phyloP scores from a whole-genome alignment of 1,284 basidiomycete species.

The Earliella scabrosa region DNA sequence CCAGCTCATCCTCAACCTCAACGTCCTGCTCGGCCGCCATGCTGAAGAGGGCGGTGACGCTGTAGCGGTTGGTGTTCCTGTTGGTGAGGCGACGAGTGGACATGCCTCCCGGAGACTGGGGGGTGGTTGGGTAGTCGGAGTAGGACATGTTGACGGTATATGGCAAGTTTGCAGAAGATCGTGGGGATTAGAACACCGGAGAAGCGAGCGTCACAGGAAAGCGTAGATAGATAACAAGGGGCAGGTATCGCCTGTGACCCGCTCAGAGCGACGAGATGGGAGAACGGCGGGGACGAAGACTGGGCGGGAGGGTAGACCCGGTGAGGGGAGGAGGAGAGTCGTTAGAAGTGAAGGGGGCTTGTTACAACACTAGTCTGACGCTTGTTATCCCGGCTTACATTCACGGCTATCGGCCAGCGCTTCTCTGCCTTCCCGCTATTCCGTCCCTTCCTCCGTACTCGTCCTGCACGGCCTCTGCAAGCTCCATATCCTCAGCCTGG shows the following conservation, averaged over 20 bases:
- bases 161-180: slow-evolving; percentile 11
- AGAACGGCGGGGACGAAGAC: slow-evolving; percentile 9
- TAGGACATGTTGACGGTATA: slow-evolving; percentile 41
- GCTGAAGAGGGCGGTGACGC: slow-evolving; percentile 94
- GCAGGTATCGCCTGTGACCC: slow-evolving; percentile 29
- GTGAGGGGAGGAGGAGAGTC: slow-evolving; percentile 2
- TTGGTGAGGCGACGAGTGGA: slow-evolving; percentile 79
- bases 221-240: slow-evolving; percentile 23
- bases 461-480: too few relatives aligned
- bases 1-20: slow-evolving; percentile 97
- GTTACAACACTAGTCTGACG: neutral
- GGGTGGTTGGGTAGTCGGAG: slow-evolving; percentile 55
- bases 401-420: neutral
- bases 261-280: slow-evolving; percentile 25
- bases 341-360: neutral
- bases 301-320: slow-evolving; percentile 1
- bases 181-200: slow-evolving; percentile 20
- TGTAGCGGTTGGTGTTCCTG: slow-evolving; percentile 95
- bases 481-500: too few relatives aligned
- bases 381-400: neutral
- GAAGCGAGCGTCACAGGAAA: slow-evolving; percentile 25
- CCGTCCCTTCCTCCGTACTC: too few relatives aligned
- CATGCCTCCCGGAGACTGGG: slow-evolving; percentile 60
- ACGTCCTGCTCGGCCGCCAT: slow-evolving; percentile 99
- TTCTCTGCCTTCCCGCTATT: too few relatives aligned